A percentile compares a stretch with the other conserved stretches of the same genome.
These are phyloP conservation scores for Penicillium sp. DNA, from an alignment of 2,329 filamentous ascomycete species.

Conservation along the genomic window DNA sequence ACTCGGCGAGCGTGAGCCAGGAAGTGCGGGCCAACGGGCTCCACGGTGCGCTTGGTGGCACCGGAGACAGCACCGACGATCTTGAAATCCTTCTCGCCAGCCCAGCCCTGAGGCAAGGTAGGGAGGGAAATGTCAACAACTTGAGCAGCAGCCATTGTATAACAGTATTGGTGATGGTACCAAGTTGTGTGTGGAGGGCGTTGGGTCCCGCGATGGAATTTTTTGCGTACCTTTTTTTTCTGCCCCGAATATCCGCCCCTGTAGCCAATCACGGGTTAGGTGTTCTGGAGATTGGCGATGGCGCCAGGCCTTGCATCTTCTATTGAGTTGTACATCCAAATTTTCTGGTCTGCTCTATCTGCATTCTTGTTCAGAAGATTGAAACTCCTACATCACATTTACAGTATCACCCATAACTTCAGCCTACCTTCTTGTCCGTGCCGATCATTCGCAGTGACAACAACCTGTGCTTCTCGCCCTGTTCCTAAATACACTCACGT, in stretches of 20 bases:
- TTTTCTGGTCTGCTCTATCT: background rate
- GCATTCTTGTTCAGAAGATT: background rate
- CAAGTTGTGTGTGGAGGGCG: conserved; percentile 18
- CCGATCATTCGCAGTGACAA: background rate
- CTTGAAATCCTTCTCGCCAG: conserved; percentile 86
- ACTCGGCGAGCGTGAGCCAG: conserved; percentile 93
- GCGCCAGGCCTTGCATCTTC: background rate
- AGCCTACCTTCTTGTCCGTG: background rate
- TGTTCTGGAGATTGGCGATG: conserved; percentile 22
- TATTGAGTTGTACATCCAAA: background rate
- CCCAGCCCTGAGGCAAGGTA: conserved; percentile 74
- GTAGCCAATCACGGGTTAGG: conserved; percentile 26
- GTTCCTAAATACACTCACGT: background rate
- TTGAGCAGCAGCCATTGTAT: conserved; percentile 62
- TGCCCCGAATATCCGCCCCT: conserved; percentile 29
- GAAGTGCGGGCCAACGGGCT: conserved; percentile 96
- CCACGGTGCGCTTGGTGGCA: conserved; percentile 80
- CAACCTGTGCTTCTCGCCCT: background rate
- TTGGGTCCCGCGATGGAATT: conserved; percentile 25
- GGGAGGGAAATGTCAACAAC: conserved; percentile 56
- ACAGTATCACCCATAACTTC: background rate
- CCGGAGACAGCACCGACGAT: conserved; percentile 71
- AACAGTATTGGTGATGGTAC: conserved; percentile 10
- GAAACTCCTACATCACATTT: background rate
- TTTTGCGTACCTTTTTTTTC: conserved; percentile 36